These are phyloP conservation scores for Colletotrichum gloeosporioides DNA, from an alignment of 2,329 filamentous ascomycete species.

Conservation along the genomic window DNA sequence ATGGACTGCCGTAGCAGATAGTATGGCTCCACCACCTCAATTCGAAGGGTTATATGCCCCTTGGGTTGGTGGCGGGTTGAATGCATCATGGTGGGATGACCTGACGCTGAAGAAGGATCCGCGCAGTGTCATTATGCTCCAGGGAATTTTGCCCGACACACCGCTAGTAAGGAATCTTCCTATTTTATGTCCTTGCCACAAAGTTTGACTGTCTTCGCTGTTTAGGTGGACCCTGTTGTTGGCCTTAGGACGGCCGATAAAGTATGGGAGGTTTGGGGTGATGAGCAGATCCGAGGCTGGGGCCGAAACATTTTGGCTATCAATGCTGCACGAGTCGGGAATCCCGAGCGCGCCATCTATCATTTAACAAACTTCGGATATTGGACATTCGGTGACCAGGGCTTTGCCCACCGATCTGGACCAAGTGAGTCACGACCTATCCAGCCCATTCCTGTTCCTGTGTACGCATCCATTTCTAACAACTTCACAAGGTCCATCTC, in stretches of 20 bases:
- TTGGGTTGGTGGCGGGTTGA: conserved; percentile 55
- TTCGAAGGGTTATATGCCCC: conserved; percentile 52
- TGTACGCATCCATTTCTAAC: background rate
- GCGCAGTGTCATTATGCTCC: conserved; percentile 48
- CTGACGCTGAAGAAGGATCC: conserved; percentile 42
- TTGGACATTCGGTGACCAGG: conserved; percentile 40
- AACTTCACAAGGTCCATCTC: background rate
- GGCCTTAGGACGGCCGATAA: conserved; percentile 40
- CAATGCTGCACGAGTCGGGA: conserved; percentile 44
- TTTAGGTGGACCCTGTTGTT: conserved; percentile 35
- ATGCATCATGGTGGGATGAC: conserved; percentile 46
- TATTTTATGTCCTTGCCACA: background rate
- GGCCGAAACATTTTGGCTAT: conserved; percentile 52
- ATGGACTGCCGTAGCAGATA: conserved; percentile 55
- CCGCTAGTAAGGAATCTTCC: conserved; percentile 20
- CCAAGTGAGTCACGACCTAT: conserved; percentile 19
- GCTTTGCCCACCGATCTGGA: conserved; percentile 31
- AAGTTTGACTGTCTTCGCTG: background rate
- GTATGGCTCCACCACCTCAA: conserved; percentile 56
- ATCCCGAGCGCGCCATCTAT: conserved; percentile 43
- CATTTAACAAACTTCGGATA: conserved; percentile 45
- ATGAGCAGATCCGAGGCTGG: conserved; percentile 48
- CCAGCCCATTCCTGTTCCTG: background rate
- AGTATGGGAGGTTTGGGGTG: conserved; percentile 44
- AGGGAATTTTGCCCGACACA: conserved; percentile 46